Evolutionary conservation across 495 filamentous ascomycete species (phyloP).

Genomic region (Evernia prunastri): DNA sequence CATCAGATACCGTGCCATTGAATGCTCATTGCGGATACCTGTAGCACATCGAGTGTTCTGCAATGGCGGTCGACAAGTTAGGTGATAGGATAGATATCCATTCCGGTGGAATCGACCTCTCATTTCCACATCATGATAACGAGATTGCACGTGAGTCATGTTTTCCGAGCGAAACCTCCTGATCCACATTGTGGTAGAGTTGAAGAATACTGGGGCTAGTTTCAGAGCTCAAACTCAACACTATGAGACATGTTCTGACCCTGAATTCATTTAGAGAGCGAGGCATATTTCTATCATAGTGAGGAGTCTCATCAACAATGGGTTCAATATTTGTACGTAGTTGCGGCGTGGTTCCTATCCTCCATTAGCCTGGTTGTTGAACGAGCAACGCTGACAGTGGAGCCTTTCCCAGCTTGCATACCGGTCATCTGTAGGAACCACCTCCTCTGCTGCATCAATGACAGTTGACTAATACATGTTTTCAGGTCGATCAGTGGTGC

Average conservation of each 20-base stretch:
- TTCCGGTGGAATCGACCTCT: conserved; percentile 86
- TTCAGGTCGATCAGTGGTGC: conserved; percentile 64
- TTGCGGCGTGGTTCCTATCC: conserved; percentile 50
- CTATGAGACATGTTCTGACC: neutral
- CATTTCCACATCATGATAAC: conserved; percentile 96
- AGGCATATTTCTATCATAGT: conserved; percentile 64
- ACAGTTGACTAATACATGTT: neutral
- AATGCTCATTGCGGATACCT: conserved; percentile 29
- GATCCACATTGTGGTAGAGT: neutral
- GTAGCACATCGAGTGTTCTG: conserved; percentile 95
- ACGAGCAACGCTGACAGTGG: neutral
- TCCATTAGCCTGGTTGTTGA: too few species aligned
- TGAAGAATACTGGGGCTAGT: neutral
- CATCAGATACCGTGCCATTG: neutral
- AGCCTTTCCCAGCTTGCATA: neutral
- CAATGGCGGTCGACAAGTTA: conserved; percentile 84
- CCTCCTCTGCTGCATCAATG: neutral
- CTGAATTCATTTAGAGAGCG: conserved; percentile 48
- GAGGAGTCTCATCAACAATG: conserved; percentile 55
- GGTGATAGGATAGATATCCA: conserved; percentile 85
- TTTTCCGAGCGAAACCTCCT: neutral
- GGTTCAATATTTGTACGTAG: conserved; percentile 75
- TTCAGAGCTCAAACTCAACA: neutral
- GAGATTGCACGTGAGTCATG: conserved; percentile 60
- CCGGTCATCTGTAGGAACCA: neutral